A percentile compares a stretch with the other conserved stretches of the same genome.
These are phyloP conservation scores for Clitopilus hobsonii DNA, from an alignment of 768 basidiomycete species.

Conservation along the genomic window DNA sequence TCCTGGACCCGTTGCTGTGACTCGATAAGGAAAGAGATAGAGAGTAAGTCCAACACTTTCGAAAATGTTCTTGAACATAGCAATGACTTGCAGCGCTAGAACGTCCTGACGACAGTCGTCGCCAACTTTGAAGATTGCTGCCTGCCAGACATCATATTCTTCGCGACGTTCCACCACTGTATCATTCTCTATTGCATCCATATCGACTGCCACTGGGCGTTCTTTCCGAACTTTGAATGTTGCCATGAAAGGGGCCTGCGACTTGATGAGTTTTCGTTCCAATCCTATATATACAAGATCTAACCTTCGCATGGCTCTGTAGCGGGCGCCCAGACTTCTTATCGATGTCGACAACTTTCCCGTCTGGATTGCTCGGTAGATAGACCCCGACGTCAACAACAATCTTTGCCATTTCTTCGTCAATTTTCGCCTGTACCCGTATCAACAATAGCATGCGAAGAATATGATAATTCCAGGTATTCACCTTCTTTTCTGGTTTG, in stretches of 20 bases:
- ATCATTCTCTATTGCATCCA: conserved; percentile 70
- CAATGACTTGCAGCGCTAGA: conserved; percentile 94
- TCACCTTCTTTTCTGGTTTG: conserved; percentile 94
- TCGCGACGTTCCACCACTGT: conserved; percentile 50
- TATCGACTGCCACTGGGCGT: conserved; percentile 58
- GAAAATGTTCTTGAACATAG: conserved; percentile 99
- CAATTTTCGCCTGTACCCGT: conserved; percentile 80
- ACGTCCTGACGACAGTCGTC: conserved; percentile 99
- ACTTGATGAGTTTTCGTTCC: not conserved
- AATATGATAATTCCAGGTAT: not conserved
- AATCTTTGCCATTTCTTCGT: conserved; percentile 99
- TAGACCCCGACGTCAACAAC: conserved; percentile 93
- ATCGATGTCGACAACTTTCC: conserved; percentile 94
- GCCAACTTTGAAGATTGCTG: conserved; percentile 99
- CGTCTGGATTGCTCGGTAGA: conserved; percentile 95
- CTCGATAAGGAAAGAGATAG: conserved; percentile 94
- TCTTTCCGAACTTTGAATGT: conserved; percentile 98
- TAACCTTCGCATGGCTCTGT: conserved; percentile 95
- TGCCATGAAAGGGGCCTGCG: conserved; percentile 99
- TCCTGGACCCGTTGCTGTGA: conserved; percentile 94
- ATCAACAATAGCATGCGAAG: not conserved
- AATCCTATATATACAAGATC: not conserved
- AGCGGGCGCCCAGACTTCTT: conserved; percentile 94
- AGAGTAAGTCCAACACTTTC: conserved; percentile 81
- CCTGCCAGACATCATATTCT: conserved; percentile 90